These are phyloP conservation scores for Apodospora peruviana DNA, from an alignment of 495 filamentous ascomycete species.

Conservation along the genomic window DNA sequence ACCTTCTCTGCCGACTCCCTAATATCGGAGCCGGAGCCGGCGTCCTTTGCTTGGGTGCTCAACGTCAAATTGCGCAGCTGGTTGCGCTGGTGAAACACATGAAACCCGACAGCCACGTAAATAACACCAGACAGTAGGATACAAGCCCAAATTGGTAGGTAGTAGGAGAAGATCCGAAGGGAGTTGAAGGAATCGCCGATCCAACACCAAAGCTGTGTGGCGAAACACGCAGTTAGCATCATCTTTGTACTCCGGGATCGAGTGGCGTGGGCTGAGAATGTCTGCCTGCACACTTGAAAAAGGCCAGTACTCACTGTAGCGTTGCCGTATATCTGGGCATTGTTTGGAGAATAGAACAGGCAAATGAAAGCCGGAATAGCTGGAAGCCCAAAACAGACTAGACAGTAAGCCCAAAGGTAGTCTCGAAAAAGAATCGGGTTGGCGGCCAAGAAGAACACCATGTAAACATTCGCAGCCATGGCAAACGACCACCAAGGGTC, in stretches of 20 bases:
- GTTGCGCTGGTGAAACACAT: conserved; percentile 58
- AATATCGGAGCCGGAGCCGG: conserved; percentile 11
- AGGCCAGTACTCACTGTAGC: conserved; percentile 46
- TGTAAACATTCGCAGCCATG: conserved; percentile 83
- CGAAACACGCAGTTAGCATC: no score
- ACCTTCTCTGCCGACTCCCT: conserved; percentile 40
- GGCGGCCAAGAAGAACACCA: conserved; percentile 74
- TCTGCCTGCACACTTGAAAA: background rate
- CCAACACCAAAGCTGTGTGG: conserved; percentile 81
- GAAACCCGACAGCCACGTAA: conserved; percentile 64
- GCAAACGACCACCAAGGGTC: conserved; percentile 59
- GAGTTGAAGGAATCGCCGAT: conserved; percentile 60
- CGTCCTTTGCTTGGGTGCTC: conserved; percentile 27
- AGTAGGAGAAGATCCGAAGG: conserved; percentile 72
- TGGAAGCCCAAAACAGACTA: conserved; percentile 71
- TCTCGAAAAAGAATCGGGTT: conserved; percentile 57
- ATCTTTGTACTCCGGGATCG: no score
- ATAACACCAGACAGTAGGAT: conserved; percentile 63
- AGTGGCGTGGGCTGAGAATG: background rate
- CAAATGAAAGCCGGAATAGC: conserved; percentile 63
- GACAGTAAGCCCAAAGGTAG: conserved; percentile 63
- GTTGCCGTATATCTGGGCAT: conserved; percentile 61
- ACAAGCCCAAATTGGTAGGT: conserved; percentile 80
- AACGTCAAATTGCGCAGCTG: conserved; percentile 47
- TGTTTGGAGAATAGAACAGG: conserved; percentile 45